A percentile compares a stretch with the other conserved stretches of the same genome.
Evolutionary conservation across 768 basidiomycete species (phyloP).

Genomic region (Cyclocybe aegerita): DNA sequence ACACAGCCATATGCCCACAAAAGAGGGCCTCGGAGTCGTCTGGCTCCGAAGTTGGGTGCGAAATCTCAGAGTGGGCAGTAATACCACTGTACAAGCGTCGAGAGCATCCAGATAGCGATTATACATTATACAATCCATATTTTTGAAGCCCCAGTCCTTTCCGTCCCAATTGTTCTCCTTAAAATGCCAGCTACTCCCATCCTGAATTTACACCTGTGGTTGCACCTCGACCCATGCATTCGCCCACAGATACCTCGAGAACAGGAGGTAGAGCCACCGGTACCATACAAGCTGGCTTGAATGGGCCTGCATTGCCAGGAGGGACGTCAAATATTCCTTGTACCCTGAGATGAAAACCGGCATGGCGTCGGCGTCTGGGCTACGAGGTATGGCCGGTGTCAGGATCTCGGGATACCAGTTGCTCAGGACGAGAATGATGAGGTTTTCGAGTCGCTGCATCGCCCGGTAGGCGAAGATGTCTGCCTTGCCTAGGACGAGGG

Average conservation of each 20-base stretch:
- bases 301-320: conserved; percentile 74
- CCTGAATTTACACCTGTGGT: conserved; percentile 23
- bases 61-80: conserved; percentile 23
- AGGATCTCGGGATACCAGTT: conserved; percentile 15
- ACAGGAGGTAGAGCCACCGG: conserved; percentile 77
- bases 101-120: neutral
- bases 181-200: too few species aligned
- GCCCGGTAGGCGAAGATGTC: conserved; percentile 29
- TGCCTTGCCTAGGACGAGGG: conserved; percentile 49
- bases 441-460: conserved; percentile 23
- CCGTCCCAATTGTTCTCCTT: too few species aligned
- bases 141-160: neutral
- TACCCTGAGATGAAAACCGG: conserved; percentile 59
- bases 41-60: conserved; percentile 41
- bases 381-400: conserved; percentile 8
- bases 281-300: conserved; percentile 85
- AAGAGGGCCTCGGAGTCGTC: conserved; percentile 39
- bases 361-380: conserved; percentile 19
- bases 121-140: neutral
- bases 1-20: conserved; percentile 23
- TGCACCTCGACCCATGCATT: conserved; percentile 72
- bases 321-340: conserved; percentile 50
- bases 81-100: neutral
- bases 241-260: conserved; percentile 91
- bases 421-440: conserved; percentile 13